Percentiles rank a stretch among this genome's conserved stretches.
Conservation (phyloP, 2,329 filamentous ascomycete genomes). For the Cladophialophora psammophila region DNA sequence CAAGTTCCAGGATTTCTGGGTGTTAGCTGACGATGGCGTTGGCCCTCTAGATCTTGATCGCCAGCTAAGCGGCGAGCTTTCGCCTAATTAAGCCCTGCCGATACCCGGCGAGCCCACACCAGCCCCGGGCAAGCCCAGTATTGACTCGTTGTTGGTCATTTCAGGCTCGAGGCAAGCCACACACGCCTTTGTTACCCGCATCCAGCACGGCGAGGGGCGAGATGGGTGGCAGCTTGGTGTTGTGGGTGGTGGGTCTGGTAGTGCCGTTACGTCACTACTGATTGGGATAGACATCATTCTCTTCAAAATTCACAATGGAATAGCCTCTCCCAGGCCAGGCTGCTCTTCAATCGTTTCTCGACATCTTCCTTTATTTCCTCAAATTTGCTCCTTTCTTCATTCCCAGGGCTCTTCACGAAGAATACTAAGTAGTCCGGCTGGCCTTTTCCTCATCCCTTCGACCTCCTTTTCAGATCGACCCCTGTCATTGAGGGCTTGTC, state of each 20-base stretch:
- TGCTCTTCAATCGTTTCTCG: not conserved
- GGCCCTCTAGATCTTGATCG: conserved; percentile 17
- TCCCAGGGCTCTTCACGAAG: not conserved
- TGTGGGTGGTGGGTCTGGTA: not conserved
- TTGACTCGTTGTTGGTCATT: conserved; percentile 10
- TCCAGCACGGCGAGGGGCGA: not conserved
- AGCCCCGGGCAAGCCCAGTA: not conserved
- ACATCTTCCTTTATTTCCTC: not conserved
- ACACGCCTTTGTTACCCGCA: conserved; percentile 7
- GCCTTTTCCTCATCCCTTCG: not conserved
- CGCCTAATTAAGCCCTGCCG: conserved; percentile 9
- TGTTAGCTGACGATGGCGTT: conserved; percentile 11
- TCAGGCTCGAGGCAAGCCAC: conserved; percentile 18
- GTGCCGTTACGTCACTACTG: conserved; percentile 14
- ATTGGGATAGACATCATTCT: conserved; percentile 12
- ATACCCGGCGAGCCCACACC: conserved; percentile 7
- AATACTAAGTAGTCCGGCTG: not conserved
- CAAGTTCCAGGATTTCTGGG: conserved; percentile 15
- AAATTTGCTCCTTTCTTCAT: conserved; percentile 2
- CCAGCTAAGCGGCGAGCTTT: conserved; percentile 17
- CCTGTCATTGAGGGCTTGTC: not conserved
- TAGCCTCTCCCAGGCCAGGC: not conserved
- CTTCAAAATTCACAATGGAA: conserved; percentile 11
- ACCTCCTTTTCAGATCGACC: not conserved
- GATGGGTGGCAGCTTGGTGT: not conserved